Evolutionary conservation across 805 yeast genomes (phyloP).

Genomic region (Hanseniaspora clermontiae): DNA sequence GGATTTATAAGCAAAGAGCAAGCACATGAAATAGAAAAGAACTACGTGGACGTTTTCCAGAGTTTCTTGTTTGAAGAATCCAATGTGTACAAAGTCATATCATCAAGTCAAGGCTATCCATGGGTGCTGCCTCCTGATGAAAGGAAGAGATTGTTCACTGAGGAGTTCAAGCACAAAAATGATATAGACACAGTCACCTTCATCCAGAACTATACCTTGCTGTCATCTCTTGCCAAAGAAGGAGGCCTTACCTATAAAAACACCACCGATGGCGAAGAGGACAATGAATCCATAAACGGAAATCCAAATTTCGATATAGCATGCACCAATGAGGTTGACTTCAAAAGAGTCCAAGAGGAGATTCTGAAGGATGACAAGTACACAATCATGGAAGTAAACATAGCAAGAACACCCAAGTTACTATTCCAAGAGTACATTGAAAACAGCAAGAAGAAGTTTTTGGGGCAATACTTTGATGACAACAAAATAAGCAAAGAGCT

Average conservation of each 20-base stretch:
- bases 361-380: neutral
- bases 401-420: neutral
- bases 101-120: neutral
- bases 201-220: slow-evolving; percentile 1
- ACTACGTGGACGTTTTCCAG: neutral
- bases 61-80: neutral
- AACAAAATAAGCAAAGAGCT: neutral
- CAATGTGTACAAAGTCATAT: neutral
- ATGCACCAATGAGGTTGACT: neutral
- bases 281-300: neutral
- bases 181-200: neutral
- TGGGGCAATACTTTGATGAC: slow-evolving; percentile 6
- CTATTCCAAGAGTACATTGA: neutral
- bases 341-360: neutral
- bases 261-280: neutral
- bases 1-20: neutral
- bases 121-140: neutral
- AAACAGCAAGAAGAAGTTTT: neutral
- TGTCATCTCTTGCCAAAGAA: slow-evolving; percentile 3
- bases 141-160: neutral
- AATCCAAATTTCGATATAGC: neutral
- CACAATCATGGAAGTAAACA: neutral
- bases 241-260: slow-evolving; percentile 8
- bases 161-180: neutral
- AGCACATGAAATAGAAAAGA: neutral